A percentile compares a stretch with the other conserved stretches of the same genome.
Evolutionary conservation across 148 eudicot genomes (phyloP).

Genomic region (Suaeda aralocaspica): DNA sequence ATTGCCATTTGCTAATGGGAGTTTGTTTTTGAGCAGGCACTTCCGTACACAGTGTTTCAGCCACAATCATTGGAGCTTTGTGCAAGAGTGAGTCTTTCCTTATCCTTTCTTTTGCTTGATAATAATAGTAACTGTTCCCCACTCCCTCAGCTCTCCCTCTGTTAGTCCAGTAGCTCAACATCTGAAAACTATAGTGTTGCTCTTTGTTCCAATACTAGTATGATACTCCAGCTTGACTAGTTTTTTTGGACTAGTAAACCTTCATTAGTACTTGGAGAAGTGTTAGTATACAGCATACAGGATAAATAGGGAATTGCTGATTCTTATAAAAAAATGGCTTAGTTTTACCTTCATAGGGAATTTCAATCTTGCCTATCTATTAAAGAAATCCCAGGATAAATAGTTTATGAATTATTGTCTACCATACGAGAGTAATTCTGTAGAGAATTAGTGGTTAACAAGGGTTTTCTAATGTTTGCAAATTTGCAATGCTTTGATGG

Average conservation of each 20-base stretch:
- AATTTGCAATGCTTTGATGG: slow-evolving; percentile 22
- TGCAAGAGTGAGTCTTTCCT: slow-evolving; percentile 69
- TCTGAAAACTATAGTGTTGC: too few relatives aligned
- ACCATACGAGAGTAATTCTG: too few relatives aligned
- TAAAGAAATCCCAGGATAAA: neutral
- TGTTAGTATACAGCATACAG: too few relatives aligned
- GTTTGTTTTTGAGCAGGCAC: slow-evolving; percentile 42
- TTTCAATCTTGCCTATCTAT: neutral
- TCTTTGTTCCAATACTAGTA: too few relatives aligned
- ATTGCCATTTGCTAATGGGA: slow-evolving; percentile 6
- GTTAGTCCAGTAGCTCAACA: too few relatives aligned
- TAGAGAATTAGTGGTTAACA: too few relatives aligned
- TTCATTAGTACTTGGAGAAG: too few relatives aligned
- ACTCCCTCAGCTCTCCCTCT: too few relatives aligned
- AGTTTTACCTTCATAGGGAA: neutral
- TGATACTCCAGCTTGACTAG: too few relatives aligned
- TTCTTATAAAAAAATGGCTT: too few relatives aligned
- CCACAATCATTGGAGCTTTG: slow-evolving; percentile 90
- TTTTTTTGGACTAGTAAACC: too few relatives aligned
- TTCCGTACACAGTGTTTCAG: slow-evolving; percentile 72
- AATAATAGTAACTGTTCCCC: neutral
- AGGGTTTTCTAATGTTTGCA: slow-evolving; percentile 14
- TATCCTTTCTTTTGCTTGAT: neutral
- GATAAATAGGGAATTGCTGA: too few relatives aligned
- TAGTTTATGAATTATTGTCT: neutral